These are phyloP conservation scores for Aspergillus leporis DNA, from an alignment of 495 filamentous ascomycete genomes.

Conservation along the genomic window DNA sequence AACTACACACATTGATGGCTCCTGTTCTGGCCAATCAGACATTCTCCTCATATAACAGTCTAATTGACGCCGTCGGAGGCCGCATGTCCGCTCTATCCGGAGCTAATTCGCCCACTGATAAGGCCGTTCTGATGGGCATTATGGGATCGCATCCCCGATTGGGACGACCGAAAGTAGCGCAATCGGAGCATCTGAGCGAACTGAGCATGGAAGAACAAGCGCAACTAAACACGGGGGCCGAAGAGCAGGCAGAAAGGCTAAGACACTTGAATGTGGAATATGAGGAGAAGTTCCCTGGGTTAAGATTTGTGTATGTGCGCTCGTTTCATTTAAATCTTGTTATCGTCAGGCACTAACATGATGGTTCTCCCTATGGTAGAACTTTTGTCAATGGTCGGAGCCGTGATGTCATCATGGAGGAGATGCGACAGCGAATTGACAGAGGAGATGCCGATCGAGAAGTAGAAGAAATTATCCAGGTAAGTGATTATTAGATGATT, in stretches of 20 bases:
- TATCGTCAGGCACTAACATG: not conserved
- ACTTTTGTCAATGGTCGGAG: slow-evolving; percentile 87
- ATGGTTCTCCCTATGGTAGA: slow-evolving; percentile 32
- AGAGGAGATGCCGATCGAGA: slow-evolving; percentile 66
- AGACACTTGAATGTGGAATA: slow-evolving; percentile 73
- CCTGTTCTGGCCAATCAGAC: slow-evolving; percentile 61
- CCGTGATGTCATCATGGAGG: slow-evolving; percentile 72
- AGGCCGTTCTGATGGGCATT: slow-evolving; percentile 63
- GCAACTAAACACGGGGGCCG: slow-evolving; percentile 58
- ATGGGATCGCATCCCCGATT: slow-evolving; percentile 86
- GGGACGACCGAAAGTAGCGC: slow-evolving; percentile 62
- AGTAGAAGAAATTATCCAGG: slow-evolving; percentile 74
- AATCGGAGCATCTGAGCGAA: slow-evolving; percentile 60
- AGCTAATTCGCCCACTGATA: slow-evolving; percentile 49
- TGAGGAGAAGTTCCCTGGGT: slow-evolving; percentile 76
- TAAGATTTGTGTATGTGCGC: slow-evolving; percentile 78
- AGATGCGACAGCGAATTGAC: slow-evolving; percentile 79
- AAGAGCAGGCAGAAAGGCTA: slow-evolving; percentile 51
- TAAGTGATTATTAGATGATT: slow-evolving; percentile 29
- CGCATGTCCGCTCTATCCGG: slow-evolving; percentile 54
- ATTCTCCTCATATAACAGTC: slow-evolving; percentile 61
- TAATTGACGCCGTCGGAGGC: slow-evolving; percentile 58
- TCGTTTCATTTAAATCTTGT: not conserved
- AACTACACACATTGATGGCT: slow-evolving; percentile 70
- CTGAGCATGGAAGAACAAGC: slow-evolving; percentile 80